Evolutionary conservation across 768 basidiomycete genomes (phyloP).

Genomic region (Leccinum uliginosum): DNA sequence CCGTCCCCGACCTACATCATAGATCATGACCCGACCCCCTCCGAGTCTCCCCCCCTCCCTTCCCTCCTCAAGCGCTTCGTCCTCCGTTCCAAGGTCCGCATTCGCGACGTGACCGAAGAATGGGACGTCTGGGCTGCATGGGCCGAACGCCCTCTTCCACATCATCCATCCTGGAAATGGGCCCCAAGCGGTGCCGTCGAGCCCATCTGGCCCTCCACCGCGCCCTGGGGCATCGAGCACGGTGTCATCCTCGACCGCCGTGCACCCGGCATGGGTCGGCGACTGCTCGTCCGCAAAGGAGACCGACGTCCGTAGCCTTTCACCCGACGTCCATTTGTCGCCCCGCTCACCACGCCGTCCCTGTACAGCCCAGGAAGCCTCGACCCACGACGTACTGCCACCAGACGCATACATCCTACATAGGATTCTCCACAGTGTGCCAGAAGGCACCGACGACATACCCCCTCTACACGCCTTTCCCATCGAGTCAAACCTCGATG

Average conservation of each 20-base stretch:
- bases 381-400: constrained; percentile 50
- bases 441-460: constrained; percentile 82
- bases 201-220: constrained; percentile 59
- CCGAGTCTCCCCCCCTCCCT: constrained; percentile 58
- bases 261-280: constrained; percentile 73
- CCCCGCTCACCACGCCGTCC: constrained; percentile 1
- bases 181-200: constrained; percentile 76
- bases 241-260: constrained; percentile 56
- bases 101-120: constrained; percentile 72
- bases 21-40: constrained; percentile 63
- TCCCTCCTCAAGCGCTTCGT: constrained; percentile 79
- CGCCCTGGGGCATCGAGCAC: constrained; percentile 62
- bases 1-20: constrained; percentile 57
- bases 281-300: constrained; percentile 67
- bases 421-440: constrained; percentile 77
- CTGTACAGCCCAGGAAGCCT: constrained; percentile 46
- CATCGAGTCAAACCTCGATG: constrained; percentile 91
- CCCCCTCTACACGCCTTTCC: constrained; percentile 77
- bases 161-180: constrained; percentile 46
- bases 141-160: constrained; percentile 44
- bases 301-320: constrained; percentile 59
- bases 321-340: background rate
- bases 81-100: constrained; percentile 83
- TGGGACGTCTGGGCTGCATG: constrained; percentile 83
- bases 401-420: constrained; percentile 68